Evolutionary conservation across 2,329 filamentous ascomycete genomes (phyloP), one percentile per base, ranked within the genome.

Genomic region (Atkinsonella texensis): DNA sequence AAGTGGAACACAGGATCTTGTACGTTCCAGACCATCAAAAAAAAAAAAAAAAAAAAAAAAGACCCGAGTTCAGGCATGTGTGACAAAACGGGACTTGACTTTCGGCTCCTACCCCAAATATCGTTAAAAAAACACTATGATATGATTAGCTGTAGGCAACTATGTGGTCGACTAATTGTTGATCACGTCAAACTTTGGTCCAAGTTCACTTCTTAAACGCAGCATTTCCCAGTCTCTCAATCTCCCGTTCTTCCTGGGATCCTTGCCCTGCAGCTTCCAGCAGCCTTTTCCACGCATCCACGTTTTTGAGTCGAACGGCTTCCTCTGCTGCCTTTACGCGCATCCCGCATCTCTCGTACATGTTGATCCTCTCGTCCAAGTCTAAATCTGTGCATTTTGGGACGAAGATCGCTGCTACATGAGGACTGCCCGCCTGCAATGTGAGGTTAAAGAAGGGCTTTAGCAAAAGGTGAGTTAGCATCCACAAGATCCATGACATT

Each of bases 291-390:
- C 94, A 81, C n/a, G 83, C 72, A 59, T 83, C 84, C 47, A 80
- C 73, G 64, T 98, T 87, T 68, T 87, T 94, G 54, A 79, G 76
- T 70, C 83, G 88, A 54, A 89, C 77, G 3, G 93, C 91, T 70
- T 97, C 93, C 69, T 97, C 90, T 4, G 86, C 93, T 2, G 93
- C 93, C 69, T 88, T 89, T 31, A 85, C 79, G 44, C 89, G 74
- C 82, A 95, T 80, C 17, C 91, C 91, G 66, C 93, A 97, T 70
- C 95, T 95, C 60, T 95, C 83, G 78, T 90, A 98, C 91, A 98
- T 96, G 58, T 85, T 80, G 51, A 95, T 84, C 3, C 84, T 74
- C 60, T 89, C 85, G 2, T 80, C 76, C 1, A 79, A 73, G 44
- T 83, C 77, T 46, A 94, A 65, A 51, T 75, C 74, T 15, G 83